A percentile compares a stretch with the other conserved stretches of the same genome.
Conservation (phyloP, 805 yeast species). For the Ogataea salicorniae region DNA sequence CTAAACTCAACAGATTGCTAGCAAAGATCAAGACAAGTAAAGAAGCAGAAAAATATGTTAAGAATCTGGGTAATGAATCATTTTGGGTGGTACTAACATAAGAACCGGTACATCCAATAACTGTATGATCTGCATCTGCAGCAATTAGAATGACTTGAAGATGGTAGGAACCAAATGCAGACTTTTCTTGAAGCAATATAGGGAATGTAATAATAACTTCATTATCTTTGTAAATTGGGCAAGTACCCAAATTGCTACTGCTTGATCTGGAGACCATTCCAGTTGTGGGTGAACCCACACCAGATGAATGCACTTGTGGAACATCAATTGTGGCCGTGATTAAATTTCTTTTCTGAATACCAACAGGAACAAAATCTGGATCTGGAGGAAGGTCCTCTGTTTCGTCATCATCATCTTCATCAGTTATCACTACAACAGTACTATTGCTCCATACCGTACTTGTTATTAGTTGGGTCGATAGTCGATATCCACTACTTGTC, state of each 20-base stretch:
- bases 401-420: neutral
- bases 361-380: slow-evolving; percentile 12
- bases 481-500: neutral
- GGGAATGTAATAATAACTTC: slow-evolving; percentile 23
- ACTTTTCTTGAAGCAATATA: slow-evolving; percentile 18
- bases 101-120: slow-evolving; percentile 44
- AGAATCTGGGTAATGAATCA: slow-evolving; percentile 33
- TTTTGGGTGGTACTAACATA: slow-evolving; percentile 46
- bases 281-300: neutral
- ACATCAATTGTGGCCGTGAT: neutral
- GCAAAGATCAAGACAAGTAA: slow-evolving; percentile 36
- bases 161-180: slow-evolving; percentile 42
- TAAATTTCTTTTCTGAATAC: slow-evolving; percentile 8
- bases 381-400: neutral
- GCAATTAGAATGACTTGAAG: slow-evolving; percentile 37
- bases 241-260: slow-evolving; percentile 7
- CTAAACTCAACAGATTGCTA: slow-evolving; percentile 31
- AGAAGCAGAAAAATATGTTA: slow-evolving; percentile 34
- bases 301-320: neutral
- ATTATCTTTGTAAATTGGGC: slow-evolving; percentile 28
- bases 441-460: neutral
- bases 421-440: neutral
- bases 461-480: neutral
- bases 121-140: slow-evolving; percentile 31
- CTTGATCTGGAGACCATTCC: neutral